A percentile compares a stretch with the other conserved stretches of the same genome.
phyloP scores from a whole-genome alignment of 768 basidiomycete species.

The Dacryopinax spathularia region DNA sequence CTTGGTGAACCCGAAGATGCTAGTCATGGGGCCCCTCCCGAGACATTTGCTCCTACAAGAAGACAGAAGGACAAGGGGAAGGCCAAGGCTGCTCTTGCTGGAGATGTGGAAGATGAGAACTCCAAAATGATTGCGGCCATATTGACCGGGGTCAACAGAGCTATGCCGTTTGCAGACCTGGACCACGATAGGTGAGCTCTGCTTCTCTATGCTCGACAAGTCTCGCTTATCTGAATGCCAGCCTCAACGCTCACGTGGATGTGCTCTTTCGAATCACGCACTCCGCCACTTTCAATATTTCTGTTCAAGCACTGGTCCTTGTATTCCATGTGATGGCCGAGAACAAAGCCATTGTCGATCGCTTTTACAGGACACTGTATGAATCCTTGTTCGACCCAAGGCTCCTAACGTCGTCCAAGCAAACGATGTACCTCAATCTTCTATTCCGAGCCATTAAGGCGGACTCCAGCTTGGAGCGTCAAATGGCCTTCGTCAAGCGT shows the following conservation, averaged over 20 bases:
- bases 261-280: constrained; percentile 92
- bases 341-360: constrained; percentile 25
- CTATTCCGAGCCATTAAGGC: constrained; percentile 80
- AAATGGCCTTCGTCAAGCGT: constrained; percentile 67
- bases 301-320: constrained; percentile 77
- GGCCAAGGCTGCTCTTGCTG: constrained; percentile 39
- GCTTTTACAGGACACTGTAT: constrained; percentile 64
- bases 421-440: constrained; percentile 92
- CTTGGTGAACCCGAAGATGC: constrained; percentile 43
- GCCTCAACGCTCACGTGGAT: constrained; percentile 75
- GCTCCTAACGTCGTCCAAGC: constrained; percentile 59
- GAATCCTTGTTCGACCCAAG: constrained; percentile 75
- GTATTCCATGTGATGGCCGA: constrained; percentile 69
- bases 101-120: constrained; percentile 63
- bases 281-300: constrained; percentile 91
- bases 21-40: constrained; percentile 17
- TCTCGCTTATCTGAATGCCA: constrained; percentile 19
- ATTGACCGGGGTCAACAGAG: constrained; percentile 87
- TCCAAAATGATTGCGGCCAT: constrained; percentile 79
- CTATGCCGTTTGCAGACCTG: constrained; percentile 79
- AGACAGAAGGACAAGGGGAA: constrained; percentile 18
- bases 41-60: constrained; percentile 18
- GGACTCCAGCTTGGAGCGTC: constrained; percentile 42
- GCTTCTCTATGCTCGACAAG: not conserved
- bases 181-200: constrained; percentile 34